phyloP scores from a whole-genome alignment of 805 yeast species.

The Blastobotrys chiropterorum region DNA sequence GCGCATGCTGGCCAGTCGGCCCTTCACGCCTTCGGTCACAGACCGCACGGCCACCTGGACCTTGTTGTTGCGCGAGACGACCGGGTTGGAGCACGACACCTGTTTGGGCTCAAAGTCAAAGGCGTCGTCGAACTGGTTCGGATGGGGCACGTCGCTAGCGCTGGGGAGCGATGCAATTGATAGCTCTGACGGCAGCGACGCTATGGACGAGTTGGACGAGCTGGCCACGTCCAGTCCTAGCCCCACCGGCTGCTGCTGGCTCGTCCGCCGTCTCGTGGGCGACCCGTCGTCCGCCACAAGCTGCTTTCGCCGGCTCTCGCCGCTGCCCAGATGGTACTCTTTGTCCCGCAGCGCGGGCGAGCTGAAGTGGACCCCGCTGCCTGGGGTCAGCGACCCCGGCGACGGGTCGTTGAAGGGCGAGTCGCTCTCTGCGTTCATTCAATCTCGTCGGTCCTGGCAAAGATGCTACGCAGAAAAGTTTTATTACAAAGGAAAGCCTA shows the following conservation, averaged over 20 bases:
- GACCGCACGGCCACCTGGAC: not conserved
- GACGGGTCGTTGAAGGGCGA: not conserved
- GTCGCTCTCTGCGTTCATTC: not conserved
- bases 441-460: no score
- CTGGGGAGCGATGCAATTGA: not conserved
- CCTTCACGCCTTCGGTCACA: not conserved
- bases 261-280: not conserved
- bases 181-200: not conserved
- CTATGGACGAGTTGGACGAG: not conserved
- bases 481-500: no score
- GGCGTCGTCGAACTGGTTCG: not conserved
- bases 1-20: no score
- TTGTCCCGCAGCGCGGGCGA: not conserved
- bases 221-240: not conserved
- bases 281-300: no score
- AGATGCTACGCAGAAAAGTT: not conserved
- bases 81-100: not conserved
- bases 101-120: not conserved
- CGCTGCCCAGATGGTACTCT: not conserved
- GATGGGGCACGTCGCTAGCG: no score
- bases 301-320: no score
- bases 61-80: not conserved
- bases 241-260: not conserved
- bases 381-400: not conserved
- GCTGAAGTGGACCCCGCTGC: not conserved